Base-by-base conservation (phyloP, 345 rosid species). In the Sisymbrium irio region DNA sequence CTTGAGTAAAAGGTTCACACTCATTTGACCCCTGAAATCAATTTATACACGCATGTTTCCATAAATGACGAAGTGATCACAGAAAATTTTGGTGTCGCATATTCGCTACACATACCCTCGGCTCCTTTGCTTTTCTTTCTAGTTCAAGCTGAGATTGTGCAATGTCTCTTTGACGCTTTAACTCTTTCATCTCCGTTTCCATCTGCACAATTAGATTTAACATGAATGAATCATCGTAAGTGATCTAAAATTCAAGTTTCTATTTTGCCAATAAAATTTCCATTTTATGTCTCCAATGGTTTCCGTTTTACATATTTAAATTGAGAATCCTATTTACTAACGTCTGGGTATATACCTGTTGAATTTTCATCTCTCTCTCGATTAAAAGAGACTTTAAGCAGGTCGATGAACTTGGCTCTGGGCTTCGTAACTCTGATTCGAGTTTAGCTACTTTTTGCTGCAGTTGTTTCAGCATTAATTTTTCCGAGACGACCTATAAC, bases 371-470 rank as follows among this genome's bases (percentile, higher is more conserved):
- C 44, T 91, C 90, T 84, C 86, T 93, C 79, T 91, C 87, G 58
- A 78, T 36, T 66, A 91, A 67, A 62, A 91, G 76, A 35, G 87
- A 83, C 41, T 80, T 87, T 36, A 93, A 80, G 80, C 77, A 79
- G 44, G 92, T 82, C 63, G 85, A 81, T 35, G 95, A 83, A 56
- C 85, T 81, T 42, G 87, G 57, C 76, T 84, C 92, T 32, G 98
- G 98, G 77, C 86, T 88, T 80, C 80, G 84, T 65, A 93, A 83
- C 82, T 85, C 92, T 74, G 97, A 90, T 78, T 89, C 98, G 62
- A 93, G 97, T 79, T 96, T 89, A 54, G 96, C 98, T 62, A 93
- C 94, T 85, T 93, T 94, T 78, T 88, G 81, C 83, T 93, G 94
- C 76, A 91, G 83, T 56, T 83, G 92, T 83, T 89, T 93, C 75